These are phyloP conservation scores for Torulaspora indica DNA, from an alignment of 805 yeast species.

Conservation along the genomic window DNA sequence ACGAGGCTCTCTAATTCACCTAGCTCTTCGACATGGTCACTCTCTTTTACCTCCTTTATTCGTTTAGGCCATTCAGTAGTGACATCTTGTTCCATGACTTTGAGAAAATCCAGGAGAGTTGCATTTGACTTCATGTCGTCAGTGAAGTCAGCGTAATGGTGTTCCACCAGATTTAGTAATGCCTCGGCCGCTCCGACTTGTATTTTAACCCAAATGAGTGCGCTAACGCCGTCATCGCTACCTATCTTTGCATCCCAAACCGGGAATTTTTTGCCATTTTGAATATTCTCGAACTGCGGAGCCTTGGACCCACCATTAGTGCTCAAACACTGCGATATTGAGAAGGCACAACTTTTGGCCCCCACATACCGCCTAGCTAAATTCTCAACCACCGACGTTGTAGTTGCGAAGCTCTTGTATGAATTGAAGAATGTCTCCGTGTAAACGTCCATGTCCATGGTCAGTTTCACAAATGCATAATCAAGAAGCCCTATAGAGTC, in stretches of 20 bases:
- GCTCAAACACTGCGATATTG: slow-evolving; percentile 40
- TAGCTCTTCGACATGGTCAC: slow-evolving; percentile 14
- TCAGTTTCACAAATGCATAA: slow-evolving; percentile 42
- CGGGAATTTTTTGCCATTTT: slow-evolving; percentile 44
- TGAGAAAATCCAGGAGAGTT: slow-evolving; percentile 58
- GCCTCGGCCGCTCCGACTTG: slow-evolving; percentile 81
- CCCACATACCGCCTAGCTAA: slow-evolving; percentile 54
- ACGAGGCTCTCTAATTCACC: slow-evolving; percentile 31
- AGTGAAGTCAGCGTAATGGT: slow-evolving; percentile 70
- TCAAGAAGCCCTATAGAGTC: slow-evolving; percentile 33
- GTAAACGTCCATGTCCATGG: slow-evolving; percentile 60
- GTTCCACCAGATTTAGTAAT: slow-evolving; percentile 60
- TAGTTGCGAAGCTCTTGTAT: slow-evolving; percentile 61
- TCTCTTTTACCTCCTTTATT: slow-evolving; percentile 34
- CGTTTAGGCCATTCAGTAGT: slow-evolving; percentile 46
- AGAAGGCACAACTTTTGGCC: slow-evolving; percentile 55
- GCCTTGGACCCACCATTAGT: slow-evolving; percentile 16
- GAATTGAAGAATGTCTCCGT: slow-evolving; percentile 68
- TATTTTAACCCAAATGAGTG: slow-evolving; percentile 66
- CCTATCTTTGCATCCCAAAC: slow-evolving; percentile 48
- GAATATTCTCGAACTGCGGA: slow-evolving; percentile 30
- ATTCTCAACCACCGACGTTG: slow-evolving; percentile 48
- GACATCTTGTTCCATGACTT: slow-evolving; percentile 63
- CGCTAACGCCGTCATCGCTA: slow-evolving; percentile 50
- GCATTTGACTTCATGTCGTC: slow-evolving; percentile 59